Percentiles rank a stretch among this genome's conserved stretches.
These are phyloP conservation scores for Trichoderma aggressivum DNA, from an alignment of 2,329 filamentous ascomycete genomes.

Conservation along the genomic window DNA sequence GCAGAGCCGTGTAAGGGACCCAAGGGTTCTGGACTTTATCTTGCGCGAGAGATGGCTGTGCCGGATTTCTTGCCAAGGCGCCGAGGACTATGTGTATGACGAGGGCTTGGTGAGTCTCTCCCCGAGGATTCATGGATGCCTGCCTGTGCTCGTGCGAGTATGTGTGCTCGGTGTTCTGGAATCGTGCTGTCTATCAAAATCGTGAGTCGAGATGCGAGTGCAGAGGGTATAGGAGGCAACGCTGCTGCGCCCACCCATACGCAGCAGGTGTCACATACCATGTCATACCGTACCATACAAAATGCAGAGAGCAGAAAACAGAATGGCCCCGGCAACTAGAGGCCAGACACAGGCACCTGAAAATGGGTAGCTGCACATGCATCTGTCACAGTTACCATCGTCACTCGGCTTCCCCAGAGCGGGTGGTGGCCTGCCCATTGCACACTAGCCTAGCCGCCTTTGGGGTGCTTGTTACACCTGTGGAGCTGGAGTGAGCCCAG, in stretches of 20 bases:
- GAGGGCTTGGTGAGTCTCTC: not conserved
- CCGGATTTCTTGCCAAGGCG: not conserved
- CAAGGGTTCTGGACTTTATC: not conserved
- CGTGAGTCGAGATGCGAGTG: not conserved
- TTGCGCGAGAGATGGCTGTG: not conserved
- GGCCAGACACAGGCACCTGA: not conserved
- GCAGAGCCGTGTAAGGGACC: not conserved
- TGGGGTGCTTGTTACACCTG: not conserved
- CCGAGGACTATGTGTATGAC: not conserved
- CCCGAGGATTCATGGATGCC: not conserved
- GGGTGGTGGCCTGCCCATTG: not conserved
- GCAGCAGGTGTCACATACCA: not conserved
- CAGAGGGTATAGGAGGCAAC: not conserved
- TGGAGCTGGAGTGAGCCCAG: not conserved
- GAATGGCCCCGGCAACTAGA: too few relatives aligned
- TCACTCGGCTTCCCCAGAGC: not conserved
- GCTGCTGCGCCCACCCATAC: not conserved
- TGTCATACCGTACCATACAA: not conserved
- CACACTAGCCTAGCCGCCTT: not conserved
- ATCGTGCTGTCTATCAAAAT: not conserved
- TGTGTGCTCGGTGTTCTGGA: not conserved
- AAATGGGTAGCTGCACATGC: not conserved
- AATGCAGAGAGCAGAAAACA: not conserved
- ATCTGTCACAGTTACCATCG: not conserved
- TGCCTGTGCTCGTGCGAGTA: not conserved